These are phyloP conservation scores for Lunasporangiospora selenospora DNA, from an alignment of 192 early-diverging fungal species.

Conservation along the genomic window DNA sequence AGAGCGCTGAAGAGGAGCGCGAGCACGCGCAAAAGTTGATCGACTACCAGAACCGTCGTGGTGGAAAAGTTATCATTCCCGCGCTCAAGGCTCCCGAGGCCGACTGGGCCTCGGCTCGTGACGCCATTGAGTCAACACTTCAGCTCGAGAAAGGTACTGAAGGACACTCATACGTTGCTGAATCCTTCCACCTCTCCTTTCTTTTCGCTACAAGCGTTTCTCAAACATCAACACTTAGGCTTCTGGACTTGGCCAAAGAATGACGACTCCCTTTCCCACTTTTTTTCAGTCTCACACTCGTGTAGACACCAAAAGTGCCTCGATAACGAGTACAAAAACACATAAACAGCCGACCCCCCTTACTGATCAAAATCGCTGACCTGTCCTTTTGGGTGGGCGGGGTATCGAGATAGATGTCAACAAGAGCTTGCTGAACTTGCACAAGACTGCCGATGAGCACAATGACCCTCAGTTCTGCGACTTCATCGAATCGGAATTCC, in stretches of 20 bases:
- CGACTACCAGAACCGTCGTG: constrained; percentile 62
- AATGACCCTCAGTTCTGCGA: constrained; percentile 65
- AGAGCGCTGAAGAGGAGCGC: constrained; percentile 55
- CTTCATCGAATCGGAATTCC: constrained; percentile 56
- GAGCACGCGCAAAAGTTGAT: constrained; percentile 55
- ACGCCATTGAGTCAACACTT: constrained; percentile 62
- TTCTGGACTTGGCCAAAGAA: no score
- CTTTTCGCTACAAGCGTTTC: no score
- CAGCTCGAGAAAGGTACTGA: constrained; percentile 54
- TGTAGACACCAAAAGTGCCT: no score
- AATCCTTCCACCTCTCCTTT: no score
- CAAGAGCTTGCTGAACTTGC: constrained; percentile 60
- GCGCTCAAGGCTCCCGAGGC: constrained; percentile 59
- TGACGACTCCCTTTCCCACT: no score
- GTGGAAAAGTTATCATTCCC: constrained; percentile 59
- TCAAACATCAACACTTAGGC: no score
- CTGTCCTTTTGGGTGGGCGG: no score
- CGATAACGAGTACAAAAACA: no score
- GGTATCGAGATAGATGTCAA: constrained; percentile 63
- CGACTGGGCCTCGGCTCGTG: constrained; percentile 64
- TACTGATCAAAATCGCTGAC: no score
- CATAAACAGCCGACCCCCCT: no score
- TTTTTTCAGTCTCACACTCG: no score
- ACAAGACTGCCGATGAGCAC: constrained; percentile 57
- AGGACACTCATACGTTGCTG: no score